A percentile compares a stretch with the other conserved stretches of the same genome.
phyloP scores from a whole-genome alignment of 1,284 basidiomycete genomes.

The Earliella scabrosa region DNA sequence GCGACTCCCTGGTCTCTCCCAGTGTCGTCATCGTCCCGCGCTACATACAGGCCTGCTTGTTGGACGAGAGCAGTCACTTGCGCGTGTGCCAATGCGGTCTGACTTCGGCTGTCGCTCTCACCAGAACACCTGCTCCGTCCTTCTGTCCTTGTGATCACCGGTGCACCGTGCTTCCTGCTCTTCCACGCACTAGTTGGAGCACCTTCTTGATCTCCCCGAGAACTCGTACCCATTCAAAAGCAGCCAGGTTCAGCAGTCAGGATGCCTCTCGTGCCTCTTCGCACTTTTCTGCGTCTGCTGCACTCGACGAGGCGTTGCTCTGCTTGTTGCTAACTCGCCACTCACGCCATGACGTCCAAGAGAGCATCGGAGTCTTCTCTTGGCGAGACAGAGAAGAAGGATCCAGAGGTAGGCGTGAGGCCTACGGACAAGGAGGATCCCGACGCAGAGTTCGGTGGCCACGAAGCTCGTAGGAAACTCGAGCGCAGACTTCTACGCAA shows the following conservation, averaged over 20 bases:
- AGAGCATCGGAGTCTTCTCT: constrained; percentile 12
- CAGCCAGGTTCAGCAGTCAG: neutral
- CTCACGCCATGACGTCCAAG: constrained; percentile 13
- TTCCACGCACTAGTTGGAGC: neutral
- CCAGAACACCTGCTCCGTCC: constrained; percentile 2
- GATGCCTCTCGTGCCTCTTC: neutral
- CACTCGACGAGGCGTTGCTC: neutral
- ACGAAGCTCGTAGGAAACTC: constrained; percentile 44
- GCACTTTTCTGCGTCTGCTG: neutral
- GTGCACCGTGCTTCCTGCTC: neutral
- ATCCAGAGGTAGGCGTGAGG: constrained; percentile 2
- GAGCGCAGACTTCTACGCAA: constrained; percentile 62
- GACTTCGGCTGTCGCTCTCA: constrained; percentile 6
- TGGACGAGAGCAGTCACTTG: no score
- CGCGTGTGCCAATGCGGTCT: neutral
- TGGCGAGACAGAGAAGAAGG: constrained; percentile 18
- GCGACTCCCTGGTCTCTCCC: no score
- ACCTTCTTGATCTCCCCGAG: neutral
- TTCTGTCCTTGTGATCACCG: constrained; percentile 21
- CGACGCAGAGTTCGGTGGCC: constrained; percentile 46
- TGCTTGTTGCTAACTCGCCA: neutral
- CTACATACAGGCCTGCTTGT: no score
- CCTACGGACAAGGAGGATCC: constrained; percentile 17
- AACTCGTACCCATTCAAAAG: constrained; percentile 2
- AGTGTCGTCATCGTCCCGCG: no score